A percentile compares a stretch with the other conserved stretches of the same genome.
phyloP scores from a whole-genome alignment of 2,329 filamentous ascomycete genomes.

The Lizonia empirigonia region DNA sequence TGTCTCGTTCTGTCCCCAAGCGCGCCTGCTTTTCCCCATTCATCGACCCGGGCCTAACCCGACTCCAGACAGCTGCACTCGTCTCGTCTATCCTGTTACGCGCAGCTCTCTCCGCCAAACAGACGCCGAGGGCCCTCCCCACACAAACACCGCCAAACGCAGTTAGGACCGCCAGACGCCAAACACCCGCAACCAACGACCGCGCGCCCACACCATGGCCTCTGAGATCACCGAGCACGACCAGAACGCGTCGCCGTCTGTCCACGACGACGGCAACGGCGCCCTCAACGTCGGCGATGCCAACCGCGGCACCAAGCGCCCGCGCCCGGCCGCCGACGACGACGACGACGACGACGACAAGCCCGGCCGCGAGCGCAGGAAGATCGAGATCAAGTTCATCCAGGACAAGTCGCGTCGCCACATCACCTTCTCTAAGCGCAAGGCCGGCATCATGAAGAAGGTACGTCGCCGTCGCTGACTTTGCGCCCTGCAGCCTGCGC shows the following conservation, averaged over 20 bases:
- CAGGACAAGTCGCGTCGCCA: conserved; percentile 99
- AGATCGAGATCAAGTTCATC: conserved; percentile 99
- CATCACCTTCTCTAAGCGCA: conserved; percentile 99
- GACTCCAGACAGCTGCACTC: conserved; percentile 30
- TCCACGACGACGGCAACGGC: conserved; percentile 60
- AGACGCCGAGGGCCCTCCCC: conserved; percentile 41
- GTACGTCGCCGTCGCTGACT: conserved; percentile 57
- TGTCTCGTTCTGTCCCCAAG: conserved; percentile 45
- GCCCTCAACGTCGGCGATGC: conserved; percentile 62
- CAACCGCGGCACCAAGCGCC: conserved; percentile 86
- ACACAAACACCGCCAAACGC: conserved; percentile 45
- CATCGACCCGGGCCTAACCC: conserved; percentile 44
- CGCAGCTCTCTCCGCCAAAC: conserved; percentile 31
- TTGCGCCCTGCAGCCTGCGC: conserved; percentile 3
- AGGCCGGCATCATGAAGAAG: conserved; percentile 99
- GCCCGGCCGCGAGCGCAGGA: conserved; percentile 94
- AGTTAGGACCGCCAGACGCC: conserved; percentile 47
- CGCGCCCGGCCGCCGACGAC: conserved; percentile 81
- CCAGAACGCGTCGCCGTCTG: conserved; percentile 56
- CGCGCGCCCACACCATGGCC: conserved; percentile 46
- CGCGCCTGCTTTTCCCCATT: conserved; percentile 47
- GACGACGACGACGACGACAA: conserved; percentile 98
- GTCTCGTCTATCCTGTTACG: conserved; percentile 30
- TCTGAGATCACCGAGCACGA: conserved; percentile 59
- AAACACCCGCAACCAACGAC: conserved; percentile 44